Base-by-base conservation (phyloP, 352 stramenopile species). In the Thraustotheca clavata region DNA sequence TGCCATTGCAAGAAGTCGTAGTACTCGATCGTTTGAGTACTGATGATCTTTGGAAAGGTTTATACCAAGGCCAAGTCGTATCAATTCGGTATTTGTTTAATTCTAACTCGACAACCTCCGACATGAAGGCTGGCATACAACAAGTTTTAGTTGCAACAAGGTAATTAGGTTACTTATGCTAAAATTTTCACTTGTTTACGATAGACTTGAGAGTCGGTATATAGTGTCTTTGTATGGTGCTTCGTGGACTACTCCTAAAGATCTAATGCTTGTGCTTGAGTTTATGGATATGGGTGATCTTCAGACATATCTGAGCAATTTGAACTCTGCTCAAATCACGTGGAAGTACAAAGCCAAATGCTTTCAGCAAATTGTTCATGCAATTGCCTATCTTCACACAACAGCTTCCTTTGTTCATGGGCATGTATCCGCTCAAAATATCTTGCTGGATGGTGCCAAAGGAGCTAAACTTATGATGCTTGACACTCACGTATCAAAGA, bases 391-490 rank as follows among this genome's bases (percentile, higher is more conserved):
- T 29, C 14, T 50, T 6, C 43, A 50, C 43, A 6, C 6, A 6
- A 50, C 43, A 29, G 43, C 43, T 6, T 33, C 27, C 43, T 50
- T 50, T 50, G 43, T 50, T 22, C 43, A 50, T 14, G 43, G 43
- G 7, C 43, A 50, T 29, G 43, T 50, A 22, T 50, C 22, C 43
- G 43, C 43, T 6, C 22, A 22, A 22, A 50, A 50, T 29, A 29
- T 50, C 43, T 29, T 50, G 11, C 14, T 50, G 6, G 43, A 50
- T 29, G 43, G 43, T 29, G 43, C 33, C 43, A 50, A 50, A 14
- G 43, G 43, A 12, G 43, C 43, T 29, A 50, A 50, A 29, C 43
- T 50, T 29, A 50, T 50, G 43, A 50, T 50, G 43, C 43, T 50
- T 14, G 43, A 50, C 33, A n/a, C n/a, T n/a, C n/a, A n/a, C n/a